Evolutionary conservation across 2,329 filamentous ascomycete genomes (phyloP).

Genomic region (Xylaria sp.): DNA sequence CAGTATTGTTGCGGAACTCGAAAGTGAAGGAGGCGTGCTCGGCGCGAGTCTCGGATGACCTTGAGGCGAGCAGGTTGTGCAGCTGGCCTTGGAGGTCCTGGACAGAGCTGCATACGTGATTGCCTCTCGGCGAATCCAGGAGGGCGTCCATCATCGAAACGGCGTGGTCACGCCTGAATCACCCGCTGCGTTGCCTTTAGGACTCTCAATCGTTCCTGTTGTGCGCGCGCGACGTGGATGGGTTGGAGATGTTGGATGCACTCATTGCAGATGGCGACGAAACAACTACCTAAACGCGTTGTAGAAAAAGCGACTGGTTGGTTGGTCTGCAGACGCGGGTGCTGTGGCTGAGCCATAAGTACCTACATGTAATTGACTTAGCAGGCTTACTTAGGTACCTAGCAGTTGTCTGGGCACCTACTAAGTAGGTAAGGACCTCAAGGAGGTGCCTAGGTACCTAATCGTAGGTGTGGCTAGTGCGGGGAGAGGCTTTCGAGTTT

Average conservation of each 20-base stretch:
- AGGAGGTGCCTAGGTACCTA: not conserved
- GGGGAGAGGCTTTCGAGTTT: too few species aligned
- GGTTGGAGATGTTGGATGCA: constrained; percentile 8
- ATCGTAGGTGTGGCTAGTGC: not conserved
- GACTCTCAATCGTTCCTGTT: not conserved
- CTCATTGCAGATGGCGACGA: not conserved
- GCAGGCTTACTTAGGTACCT: not conserved
- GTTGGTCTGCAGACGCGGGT: constrained; percentile 2
- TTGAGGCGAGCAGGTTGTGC: constrained; percentile 43
- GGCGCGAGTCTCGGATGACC: constrained; percentile 51
- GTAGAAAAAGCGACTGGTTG: constrained; percentile 3
- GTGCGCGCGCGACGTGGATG: constrained; percentile 8
- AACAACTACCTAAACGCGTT: constrained; percentile 14
- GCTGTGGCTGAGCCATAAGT: not conserved
- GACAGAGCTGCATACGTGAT: constrained; percentile 41
- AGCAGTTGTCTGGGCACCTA: too few species aligned
- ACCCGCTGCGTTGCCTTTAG: not conserved
- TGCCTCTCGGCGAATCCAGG: constrained; percentile 35
- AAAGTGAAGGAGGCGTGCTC: constrained; percentile 52
- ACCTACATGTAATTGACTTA: too few species aligned
- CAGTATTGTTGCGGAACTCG: constrained; percentile 48
- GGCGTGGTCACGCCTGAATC: not conserved
- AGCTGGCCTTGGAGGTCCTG: constrained; percentile 54
- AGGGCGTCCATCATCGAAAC: constrained; percentile 35
- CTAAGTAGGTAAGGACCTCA: too few species aligned